A percentile compares a stretch with the other conserved stretches of the same genome.
Conservation (phyloP, 2,329 filamentous ascomycete genomes). For the Colletotrichum magnum region DNA sequence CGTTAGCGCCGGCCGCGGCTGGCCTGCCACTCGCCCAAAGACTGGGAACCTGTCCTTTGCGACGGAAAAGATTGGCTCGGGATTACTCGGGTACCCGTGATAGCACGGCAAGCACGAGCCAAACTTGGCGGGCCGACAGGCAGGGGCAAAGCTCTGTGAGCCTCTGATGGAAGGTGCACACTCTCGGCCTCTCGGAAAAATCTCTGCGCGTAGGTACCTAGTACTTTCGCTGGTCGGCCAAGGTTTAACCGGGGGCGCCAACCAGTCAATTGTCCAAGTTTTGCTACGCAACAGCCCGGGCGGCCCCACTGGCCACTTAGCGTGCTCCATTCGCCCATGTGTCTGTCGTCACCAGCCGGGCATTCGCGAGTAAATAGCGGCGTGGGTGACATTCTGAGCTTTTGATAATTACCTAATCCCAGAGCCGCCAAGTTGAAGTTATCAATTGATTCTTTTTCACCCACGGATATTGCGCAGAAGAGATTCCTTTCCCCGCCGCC, state of each 20-base stretch:
- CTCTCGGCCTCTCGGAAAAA: conserved; percentile 31
- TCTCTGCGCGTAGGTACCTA: background rate
- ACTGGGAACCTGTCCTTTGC: conserved; percentile 39
- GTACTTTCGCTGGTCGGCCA: conserved; percentile 15
- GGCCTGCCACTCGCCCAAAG: conserved; percentile 12
- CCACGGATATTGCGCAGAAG: no score
- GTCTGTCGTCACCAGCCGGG: conserved; percentile 10
- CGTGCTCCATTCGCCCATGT: conserved; percentile 40
- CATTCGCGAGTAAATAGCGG: conserved; percentile 8
- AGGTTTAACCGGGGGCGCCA: conserved; percentile 26
- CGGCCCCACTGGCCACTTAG: conserved; percentile 32
- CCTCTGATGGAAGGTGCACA: conserved; percentile 6
- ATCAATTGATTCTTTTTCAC: no score
- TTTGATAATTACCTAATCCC: conserved; percentile 29
- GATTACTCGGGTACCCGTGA: conserved; percentile 41
- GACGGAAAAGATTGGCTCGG: conserved; percentile 40
- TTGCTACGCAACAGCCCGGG: background rate
- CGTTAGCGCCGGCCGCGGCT: conserved; percentile 31
- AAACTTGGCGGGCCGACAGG: background rate
- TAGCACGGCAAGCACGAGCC: conserved; percentile 23
- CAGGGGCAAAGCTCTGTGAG: background rate
- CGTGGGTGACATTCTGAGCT: conserved; percentile 1
- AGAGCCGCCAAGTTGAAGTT: background rate
- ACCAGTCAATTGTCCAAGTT: conserved; percentile 20
- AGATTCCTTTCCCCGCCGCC: background rate